Conservation (phyloP, 352 stramenopile species). For the Pythium brassicae region DNA sequence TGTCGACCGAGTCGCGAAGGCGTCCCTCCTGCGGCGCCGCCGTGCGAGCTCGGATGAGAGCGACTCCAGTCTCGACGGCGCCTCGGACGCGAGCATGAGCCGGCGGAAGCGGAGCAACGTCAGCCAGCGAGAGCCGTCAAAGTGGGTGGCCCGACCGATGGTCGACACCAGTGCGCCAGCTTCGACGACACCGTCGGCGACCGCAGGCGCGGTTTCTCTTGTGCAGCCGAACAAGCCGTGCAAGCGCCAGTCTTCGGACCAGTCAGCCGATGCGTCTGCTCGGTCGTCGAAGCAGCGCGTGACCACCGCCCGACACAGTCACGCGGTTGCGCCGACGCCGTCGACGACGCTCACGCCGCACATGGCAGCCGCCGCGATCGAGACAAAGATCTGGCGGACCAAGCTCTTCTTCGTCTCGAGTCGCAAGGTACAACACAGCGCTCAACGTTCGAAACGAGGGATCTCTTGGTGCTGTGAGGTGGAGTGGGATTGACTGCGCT, state of each 20-base stretch:
- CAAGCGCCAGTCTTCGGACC: constrained; percentile 46
- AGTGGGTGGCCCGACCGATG: constrained; percentile 6
- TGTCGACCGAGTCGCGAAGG: constrained; percentile 1
- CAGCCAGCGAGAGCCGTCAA: constrained; percentile 8
- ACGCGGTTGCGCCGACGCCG: background rate
- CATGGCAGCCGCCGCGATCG: background rate
- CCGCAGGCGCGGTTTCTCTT: background rate
- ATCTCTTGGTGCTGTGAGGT: background rate
- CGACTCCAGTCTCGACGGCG: constrained; percentile 56
- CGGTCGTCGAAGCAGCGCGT: constrained; percentile 38
- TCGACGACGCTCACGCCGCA: background rate
- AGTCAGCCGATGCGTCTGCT: constrained; percentile 25
- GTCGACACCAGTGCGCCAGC: background rate
- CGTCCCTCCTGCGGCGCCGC: constrained; percentile 32
- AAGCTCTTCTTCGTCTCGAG: constrained; percentile 75
- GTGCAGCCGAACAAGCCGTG: constrained; percentile 33
- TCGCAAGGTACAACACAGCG: constrained; percentile 35
- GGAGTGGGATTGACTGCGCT: too few species aligned
- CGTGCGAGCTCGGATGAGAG: constrained; percentile 52
- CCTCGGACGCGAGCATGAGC: constrained; percentile 38
- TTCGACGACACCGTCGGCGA: background rate
- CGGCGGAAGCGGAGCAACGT: constrained; percentile 73
- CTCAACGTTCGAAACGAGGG: background rate
- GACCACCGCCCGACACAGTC: constrained; percentile 15
- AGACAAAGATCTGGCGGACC: constrained; percentile 5